Base-by-base conservation (phyloP, 164 flowering plant genomes). In the Macadamia integrifolia region DNA sequence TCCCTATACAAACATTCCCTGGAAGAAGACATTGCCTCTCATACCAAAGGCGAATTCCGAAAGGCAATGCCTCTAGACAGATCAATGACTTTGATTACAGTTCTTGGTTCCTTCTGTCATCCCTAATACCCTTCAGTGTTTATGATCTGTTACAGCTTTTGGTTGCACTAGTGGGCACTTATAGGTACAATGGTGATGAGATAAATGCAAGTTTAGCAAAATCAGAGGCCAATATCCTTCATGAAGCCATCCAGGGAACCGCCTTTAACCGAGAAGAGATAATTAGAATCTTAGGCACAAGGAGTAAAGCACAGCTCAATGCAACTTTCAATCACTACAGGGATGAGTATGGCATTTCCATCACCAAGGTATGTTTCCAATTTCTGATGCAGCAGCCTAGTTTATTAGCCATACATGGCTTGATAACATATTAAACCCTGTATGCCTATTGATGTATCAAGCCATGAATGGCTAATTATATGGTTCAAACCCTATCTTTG, bases 11-110 rank as follows among this genome's bases (percentile, higher is more conserved):
- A 85, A 79, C 84, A 32, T 58, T 89, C 93, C 17, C 69, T 93
- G 59, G 98, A 93, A 71, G 98, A 93, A 74, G 93, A 92, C 66
- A 80, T 92, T 52, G 93, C 97, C 59, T 65, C 77, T 8, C 85
- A 85, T 69, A 79, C 88, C 30, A 49, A 76, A 7, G 95, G 95
- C 17, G 91, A 89, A 18, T 17, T 80, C 53, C 90, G 93, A 69
- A 85, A 81, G 91, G 98, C 71, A 77, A 23, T 60, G 29, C 30
- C 31, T 35, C 9, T 30, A 6, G n/a, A 17, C 31, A 49, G 1
- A 35, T 2, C 1, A 3, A 29, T 56, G 18, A 8, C 31, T 13
- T 1, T 1, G 11, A 9, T n/a, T 49, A 32, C 44, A 32, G 61
- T 29, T 28, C 6, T 4, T 62, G 50, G 17, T 50, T 69, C 11